Evolutionary conservation across 2,329 filamentous ascomycete genomes (phyloP).

Genomic region (Arthrinium puccinioides): DNA sequence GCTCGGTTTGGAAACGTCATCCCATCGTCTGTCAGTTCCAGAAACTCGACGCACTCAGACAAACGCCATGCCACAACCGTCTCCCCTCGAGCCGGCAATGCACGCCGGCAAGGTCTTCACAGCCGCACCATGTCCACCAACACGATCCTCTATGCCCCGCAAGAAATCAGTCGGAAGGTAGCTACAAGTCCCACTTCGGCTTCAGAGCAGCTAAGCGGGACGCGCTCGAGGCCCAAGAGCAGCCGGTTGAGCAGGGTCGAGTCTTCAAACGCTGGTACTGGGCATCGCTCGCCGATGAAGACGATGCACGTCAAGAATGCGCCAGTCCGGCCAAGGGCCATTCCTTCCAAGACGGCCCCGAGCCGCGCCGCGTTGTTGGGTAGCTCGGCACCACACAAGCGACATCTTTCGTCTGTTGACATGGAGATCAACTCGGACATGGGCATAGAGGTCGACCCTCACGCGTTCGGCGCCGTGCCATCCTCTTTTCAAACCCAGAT

Average conservation of each 20-base stretch:
- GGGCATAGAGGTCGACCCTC: conserved; percentile 49
- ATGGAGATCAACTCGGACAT: conserved; percentile 70
- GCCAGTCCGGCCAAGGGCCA: conserved; percentile 42
- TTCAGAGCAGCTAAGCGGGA: conserved; percentile 21
- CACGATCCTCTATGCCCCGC: conserved; percentile 78
- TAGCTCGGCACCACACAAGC: conserved; percentile 12
- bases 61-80: conserved; percentile 20
- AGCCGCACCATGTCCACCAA: conserved; percentile 70
- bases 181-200: conserved; percentile 24
- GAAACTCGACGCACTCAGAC: conserved; percentile 8
- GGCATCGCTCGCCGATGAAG: conserved; percentile 41
- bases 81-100: conserved; percentile 21
- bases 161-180: conserved; percentile 29
- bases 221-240: conserved; percentile 26
- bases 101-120: conserved; percentile 43
- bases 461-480: conserved; percentile 56
- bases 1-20: conserved; percentile 28
- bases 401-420: conserved; percentile 57
- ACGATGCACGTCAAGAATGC: conserved; percentile 13
- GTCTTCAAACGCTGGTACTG: conserved; percentile 28
- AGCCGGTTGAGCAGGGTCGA: conserved; percentile 27
- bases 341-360: conserved; percentile 48
- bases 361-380: conserved; percentile 45
- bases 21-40: conserved; percentile 23
- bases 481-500: conserved; percentile 78